Evolutionary conservation across 129 eudicot genomes (phyloP).

Genomic region (Chrysanthemum seticuspe): DNA sequence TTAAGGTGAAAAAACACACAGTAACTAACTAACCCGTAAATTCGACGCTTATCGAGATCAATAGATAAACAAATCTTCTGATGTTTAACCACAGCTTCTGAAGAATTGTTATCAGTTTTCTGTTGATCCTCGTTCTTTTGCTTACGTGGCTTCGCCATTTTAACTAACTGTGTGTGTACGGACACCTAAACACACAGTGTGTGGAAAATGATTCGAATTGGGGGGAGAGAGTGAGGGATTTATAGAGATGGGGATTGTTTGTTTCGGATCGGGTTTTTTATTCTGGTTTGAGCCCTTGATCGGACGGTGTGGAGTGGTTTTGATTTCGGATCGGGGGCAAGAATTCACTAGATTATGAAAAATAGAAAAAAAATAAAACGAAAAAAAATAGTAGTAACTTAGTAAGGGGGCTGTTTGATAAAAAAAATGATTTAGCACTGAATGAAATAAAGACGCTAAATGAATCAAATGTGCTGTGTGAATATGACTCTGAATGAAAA

Average conservation of each 20-base stretch:
- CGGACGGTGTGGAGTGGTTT: conserved; percentile 21
- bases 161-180: conserved; percentile 16
- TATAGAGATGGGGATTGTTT: conserved; percentile 31
- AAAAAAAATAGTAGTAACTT: too few relatives aligned
- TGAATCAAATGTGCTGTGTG: too few relatives aligned
- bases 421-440: too few relatives aligned
- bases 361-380: too few relatives aligned
- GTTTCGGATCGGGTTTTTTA: conserved; percentile 16
- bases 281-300: conserved; percentile 50
- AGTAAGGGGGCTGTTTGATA: too few relatives aligned
- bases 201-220: conserved; percentile 15
- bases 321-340: conserved; percentile 11
- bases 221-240: conserved; percentile 20
- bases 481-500: too few relatives aligned
- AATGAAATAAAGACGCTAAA: too few relatives aligned
- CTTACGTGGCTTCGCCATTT: conserved; percentile 90
- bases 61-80: conserved; percentile 92
- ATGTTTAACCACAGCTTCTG: conserved; percentile 81
- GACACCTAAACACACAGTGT: conserved; percentile 26
- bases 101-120: conserved; percentile 44
- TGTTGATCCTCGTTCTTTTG: conserved; percentile 75
- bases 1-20: background rate
- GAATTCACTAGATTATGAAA: background rate
- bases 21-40: conserved; percentile 77
- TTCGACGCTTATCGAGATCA: conserved; percentile 67